A percentile compares a stretch with the other conserved stretches of the same genome.
These are phyloP conservation scores for Diaporthe humulicola DNA, from an alignment of 2,329 filamentous ascomycete species.

Conservation along the genomic window DNA sequence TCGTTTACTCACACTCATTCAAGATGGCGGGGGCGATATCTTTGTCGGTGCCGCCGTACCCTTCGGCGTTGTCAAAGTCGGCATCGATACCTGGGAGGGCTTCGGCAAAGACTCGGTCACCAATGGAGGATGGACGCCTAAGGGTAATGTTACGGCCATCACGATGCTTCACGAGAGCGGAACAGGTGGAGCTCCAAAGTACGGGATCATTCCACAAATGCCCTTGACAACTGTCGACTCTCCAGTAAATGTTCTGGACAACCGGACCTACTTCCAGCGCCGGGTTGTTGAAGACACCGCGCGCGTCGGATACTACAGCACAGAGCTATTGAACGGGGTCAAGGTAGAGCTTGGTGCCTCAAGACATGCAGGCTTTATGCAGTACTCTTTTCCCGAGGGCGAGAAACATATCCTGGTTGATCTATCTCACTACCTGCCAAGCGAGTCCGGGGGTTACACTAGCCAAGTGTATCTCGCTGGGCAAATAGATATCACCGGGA, in stretches of 20 bases:
- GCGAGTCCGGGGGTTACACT: constrained; percentile 57
- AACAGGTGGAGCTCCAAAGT: constrained; percentile 71
- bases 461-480: constrained; percentile 54
- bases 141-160: constrained; percentile 62
- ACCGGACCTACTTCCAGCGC: constrained; percentile 61
- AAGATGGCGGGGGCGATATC: constrained; percentile 57
- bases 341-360: constrained; percentile 62
- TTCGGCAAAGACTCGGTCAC: constrained; percentile 44
- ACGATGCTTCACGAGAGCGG: constrained; percentile 69
- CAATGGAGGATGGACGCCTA: constrained; percentile 54
- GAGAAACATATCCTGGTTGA: constrained; percentile 60
- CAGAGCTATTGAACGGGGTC: constrained; percentile 62
- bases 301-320: constrained; percentile 67
- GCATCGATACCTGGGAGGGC: constrained; percentile 53
- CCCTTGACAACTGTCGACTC: constrained; percentile 57
- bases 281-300: constrained; percentile 56
- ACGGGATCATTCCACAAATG: constrained; percentile 66
- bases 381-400: constrained; percentile 62
- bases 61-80: constrained; percentile 60
- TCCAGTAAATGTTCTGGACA: constrained; percentile 60
- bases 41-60: constrained; percentile 59
- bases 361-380: constrained; percentile 64
- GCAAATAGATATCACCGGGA: constrained; percentile 47
- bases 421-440: constrained; percentile 62
- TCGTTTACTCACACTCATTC: not conserved